These are phyloP conservation scores for Sambucus nigra DNA, from an alignment of 129 eudicot species.

Conservation along the genomic window DNA sequence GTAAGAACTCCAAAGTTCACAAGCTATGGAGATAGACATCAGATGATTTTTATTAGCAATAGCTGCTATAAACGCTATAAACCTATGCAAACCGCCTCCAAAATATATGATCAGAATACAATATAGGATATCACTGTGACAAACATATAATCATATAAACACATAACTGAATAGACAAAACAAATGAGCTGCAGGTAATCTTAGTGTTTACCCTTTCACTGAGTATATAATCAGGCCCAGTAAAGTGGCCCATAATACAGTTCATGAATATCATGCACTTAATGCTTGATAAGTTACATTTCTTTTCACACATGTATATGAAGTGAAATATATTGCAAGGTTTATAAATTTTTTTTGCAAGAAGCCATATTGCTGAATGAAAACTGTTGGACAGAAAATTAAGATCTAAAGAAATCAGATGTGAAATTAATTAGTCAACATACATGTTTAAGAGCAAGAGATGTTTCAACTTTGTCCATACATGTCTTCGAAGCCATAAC, in stretches of 20 bases:
- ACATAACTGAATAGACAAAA: too few relatives aligned
- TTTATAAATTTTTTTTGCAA: neutral
- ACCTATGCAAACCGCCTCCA: neutral
- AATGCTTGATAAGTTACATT: neutral
- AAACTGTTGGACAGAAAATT: neutral
- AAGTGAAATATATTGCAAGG: neutral
- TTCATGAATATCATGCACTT: neutral
- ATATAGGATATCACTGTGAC: neutral
- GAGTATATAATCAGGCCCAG: too few relatives aligned
- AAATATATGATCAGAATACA: neutral
- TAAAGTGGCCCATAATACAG: neutral
- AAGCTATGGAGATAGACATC: conserved; percentile 34
- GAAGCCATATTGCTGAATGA: conserved; percentile 4
- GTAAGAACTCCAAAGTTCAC: conserved; percentile 63
- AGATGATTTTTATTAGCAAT: too few relatives aligned
- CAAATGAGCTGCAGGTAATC: too few relatives aligned
- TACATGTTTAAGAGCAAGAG: conserved; percentile 72
- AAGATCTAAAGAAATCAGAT: neutral
- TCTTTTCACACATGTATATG: too few relatives aligned
- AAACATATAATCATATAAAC: neutral
- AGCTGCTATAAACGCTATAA: neutral
- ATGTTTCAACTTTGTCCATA: conserved; percentile 95
- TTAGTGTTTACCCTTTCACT: too few relatives aligned
- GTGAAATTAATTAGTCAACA: conserved; percentile 9
- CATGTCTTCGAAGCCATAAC: conserved; percentile 64